Conservation (phyloP, 2,329 filamentous ascomycete genomes). For the Biscogniauxia sp. region DNA sequence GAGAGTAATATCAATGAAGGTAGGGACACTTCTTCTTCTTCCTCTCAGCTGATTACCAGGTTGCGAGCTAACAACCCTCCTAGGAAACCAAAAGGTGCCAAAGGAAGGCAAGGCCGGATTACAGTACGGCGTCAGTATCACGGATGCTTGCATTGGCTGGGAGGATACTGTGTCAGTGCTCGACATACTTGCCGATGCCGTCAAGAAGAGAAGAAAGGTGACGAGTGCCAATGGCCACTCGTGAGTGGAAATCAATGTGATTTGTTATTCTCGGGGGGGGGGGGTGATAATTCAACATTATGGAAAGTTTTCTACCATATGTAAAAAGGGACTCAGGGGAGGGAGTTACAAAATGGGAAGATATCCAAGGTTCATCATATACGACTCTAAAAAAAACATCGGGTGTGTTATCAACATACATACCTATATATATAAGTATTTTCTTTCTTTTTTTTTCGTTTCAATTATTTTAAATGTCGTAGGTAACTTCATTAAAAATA, state of each 20-base stretch:
- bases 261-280: background rate
- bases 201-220: constrained; percentile 66
- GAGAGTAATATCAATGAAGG: constrained; percentile 96
- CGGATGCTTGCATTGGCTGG: constrained; percentile 96
- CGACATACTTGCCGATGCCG: constrained; percentile 73
- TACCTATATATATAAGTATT: too few relatives aligned
- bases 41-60: background rate
- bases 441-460: too few relatives aligned
- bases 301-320: background rate
- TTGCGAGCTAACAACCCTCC: constrained; percentile 25
- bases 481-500: too few relatives aligned
- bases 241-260: background rate
- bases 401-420: too few relatives aligned
- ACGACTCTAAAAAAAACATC: too few relatives aligned
- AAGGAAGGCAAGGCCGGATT: constrained; percentile 79
- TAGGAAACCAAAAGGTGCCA: constrained; percentile 87
- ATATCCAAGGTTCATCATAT: too few relatives aligned
- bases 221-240: constrained; percentile 29
- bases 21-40: constrained; percentile 38
- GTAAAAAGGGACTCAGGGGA: too few relatives aligned
- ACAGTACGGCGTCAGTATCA: constrained; percentile 94
- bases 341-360: background rate
- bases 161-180: constrained; percentile 81
- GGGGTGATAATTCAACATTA: background rate
- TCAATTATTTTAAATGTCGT: too few relatives aligned